phyloP scores from a whole-genome alignment of 495 filamentous ascomycete genomes.

The Penicillium malachiteum region DNA sequence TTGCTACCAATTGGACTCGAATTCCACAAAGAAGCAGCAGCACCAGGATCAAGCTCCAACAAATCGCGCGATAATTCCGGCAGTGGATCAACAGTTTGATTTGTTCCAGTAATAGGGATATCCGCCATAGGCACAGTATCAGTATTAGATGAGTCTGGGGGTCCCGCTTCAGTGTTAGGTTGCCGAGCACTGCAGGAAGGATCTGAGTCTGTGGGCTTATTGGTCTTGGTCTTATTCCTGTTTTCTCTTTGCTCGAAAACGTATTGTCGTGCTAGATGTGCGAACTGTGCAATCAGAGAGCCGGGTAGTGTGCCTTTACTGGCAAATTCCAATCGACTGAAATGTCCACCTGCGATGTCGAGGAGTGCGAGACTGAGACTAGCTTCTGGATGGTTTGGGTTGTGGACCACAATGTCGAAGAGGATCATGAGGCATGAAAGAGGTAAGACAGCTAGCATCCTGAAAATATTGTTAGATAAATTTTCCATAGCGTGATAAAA shows the following conservation, averaged over 20 bases:
- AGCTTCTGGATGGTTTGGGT: constrained; percentile 30
- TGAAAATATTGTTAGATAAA: not conserved
- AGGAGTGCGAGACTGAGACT: constrained; percentile 31
- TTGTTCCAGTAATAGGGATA: too few relatives aligned
- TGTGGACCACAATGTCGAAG: constrained; percentile 37
- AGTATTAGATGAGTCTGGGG: too few relatives aligned
- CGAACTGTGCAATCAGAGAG: constrained; percentile 34
- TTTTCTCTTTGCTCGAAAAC: constrained; percentile 6
- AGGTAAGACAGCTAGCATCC: constrained; percentile 18
- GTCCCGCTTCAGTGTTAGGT: not conserved
- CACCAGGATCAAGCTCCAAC: not conserved
- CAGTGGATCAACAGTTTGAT: too few relatives aligned
- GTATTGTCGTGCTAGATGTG: constrained; percentile 33
- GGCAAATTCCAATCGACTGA: constrained; percentile 32
- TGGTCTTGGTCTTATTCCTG: not conserved
- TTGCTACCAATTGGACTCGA: not conserved
- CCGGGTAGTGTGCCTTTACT: constrained; percentile 29
- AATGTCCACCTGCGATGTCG: constrained; percentile 33
- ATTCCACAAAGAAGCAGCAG: not conserved
- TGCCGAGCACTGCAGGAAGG: not conserved
- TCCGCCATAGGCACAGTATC: too few relatives aligned
- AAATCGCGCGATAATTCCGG: not conserved
- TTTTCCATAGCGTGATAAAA: too few relatives aligned
- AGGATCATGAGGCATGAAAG: constrained; percentile 33
- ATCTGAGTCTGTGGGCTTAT: not conserved